Evolutionary conservation across 129 eudicot species (phyloP), one percentile per base, ranked within the genome.

Genomic region (Tanacetum coccineum): DNA sequence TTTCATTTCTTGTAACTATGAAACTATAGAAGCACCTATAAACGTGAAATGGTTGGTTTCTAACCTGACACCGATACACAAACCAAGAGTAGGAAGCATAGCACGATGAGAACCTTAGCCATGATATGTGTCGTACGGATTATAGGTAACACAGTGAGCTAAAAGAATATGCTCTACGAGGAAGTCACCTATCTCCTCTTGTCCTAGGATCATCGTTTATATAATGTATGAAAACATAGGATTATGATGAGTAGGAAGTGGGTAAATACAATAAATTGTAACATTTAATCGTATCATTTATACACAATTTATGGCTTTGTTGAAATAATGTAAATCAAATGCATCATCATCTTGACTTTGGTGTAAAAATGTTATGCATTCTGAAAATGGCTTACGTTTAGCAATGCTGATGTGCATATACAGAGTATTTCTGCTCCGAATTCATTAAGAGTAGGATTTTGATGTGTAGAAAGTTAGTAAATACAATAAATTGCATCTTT

Each of bases 41-140:
- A 6, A 5, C 7, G 6, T 36, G 7, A 5, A 36, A 36, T 36
- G 40, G 40, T 36, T 36, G 9, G 6, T 50, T 17, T 26, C 26
- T 1, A 19, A 68, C 75, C 75, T 70, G 75, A 70, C 8, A 26
- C 25, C 3, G 59, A 59, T 18, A 28, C 67, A 47, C 46, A 62
- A 46, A 70, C 49, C 55, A 70, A 13, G 32, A 70, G 59, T 47
- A 70, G 7, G 50, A 70, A 52, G 61, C 58, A 67, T 52, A 21
- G 36, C 26, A 15, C 7, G 25, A 36, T 25, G 50, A 52, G 6
- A 30, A 32, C 61, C 49, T 49, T 51, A 18, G 14, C 48, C 50
- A 25, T 51, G 36, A 30, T 54, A 22, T 2, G 25, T 22, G 25
- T 22, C 25, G 25, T n/a, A n/a, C n/a, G n/a, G n/a, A 22, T 2